Evolutionary conservation across 306 rosid species (phyloP), one percentile per base, ranked within the genome.

Genomic region (Carpinus viminea): DNA sequence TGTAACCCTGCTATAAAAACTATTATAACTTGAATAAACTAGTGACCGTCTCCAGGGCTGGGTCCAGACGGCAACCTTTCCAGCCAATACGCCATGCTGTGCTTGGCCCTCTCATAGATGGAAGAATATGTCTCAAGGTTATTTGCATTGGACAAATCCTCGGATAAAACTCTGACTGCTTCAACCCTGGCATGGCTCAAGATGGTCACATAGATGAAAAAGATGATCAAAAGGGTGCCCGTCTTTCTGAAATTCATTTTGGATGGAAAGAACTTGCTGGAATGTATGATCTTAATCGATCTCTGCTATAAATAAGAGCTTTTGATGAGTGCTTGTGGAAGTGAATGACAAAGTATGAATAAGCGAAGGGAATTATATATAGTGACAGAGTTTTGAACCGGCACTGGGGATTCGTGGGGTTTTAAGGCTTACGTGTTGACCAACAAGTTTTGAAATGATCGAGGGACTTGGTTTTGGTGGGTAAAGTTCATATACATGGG

Each of bases 1-100:
- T 31, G 34, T 31, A 31, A 31, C 34, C n/a, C n/a, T n/a, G n/a
- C n/a, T 31, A 31, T 31, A 31, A 31, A 31, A 31, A 31, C 52
- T 48, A 11, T 48, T 13, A 48, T 16, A 11, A 48, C 12, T 48
- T 48, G 8, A 66, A 41, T 36, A 18, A 18, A 41, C 21, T 78
- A n/a, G n/a, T 89, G 92, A 48, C 92, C 92, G 62, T 88, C 90
- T 62, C 82, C 79, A 55, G 86, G 88, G 71, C 92, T 89, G 56
- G 92, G 90, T 57, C 92, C 90, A 20, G 90, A 86, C 59, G 88
- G 72, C 76, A 84, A 78, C 31, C 86, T 77, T 50, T 80, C 85
- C 10, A 89, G 65, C 92, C 90, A 89, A 73, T 78, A 80, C 1
- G 76, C 12, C 85, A 89, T 47, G 24, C 55, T 72, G 41, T 47